A percentile compares a stretch with the other conserved stretches of the same genome.
Evolutionary conservation across 805 yeast genomes (phyloP).

Genomic region (Cyberlindnera petersonii): DNA sequence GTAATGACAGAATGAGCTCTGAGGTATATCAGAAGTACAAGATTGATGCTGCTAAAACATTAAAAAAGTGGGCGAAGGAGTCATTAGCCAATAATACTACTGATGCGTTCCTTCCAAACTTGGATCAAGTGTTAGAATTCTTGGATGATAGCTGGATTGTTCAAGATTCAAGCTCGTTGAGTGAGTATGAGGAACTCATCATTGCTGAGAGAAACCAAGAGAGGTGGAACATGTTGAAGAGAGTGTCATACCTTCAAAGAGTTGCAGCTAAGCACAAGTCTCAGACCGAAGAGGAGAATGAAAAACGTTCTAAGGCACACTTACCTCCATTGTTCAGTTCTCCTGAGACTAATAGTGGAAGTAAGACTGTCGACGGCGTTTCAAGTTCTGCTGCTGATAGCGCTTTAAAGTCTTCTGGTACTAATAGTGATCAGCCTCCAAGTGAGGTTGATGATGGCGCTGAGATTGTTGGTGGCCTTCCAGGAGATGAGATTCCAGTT

Average conservation of each 20-base stretch:
- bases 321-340: conserved; percentile 11
- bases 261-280: conserved; percentile 49
- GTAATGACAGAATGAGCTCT: conserved; percentile 57
- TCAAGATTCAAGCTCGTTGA: conserved; percentile 29
- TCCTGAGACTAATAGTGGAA: not conserved
- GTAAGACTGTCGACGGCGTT: conserved; percentile 7
- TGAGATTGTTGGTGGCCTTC: conserved; percentile 20
- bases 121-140: conserved; percentile 53
- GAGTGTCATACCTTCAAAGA: conserved; percentile 66
- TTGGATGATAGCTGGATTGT: conserved; percentile 40
- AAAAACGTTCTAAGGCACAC: conserved; percentile 30
- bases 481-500: conserved; percentile 34
- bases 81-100: conserved; percentile 33
- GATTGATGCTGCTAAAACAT: conserved; percentile 49
- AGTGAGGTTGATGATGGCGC: not conserved
- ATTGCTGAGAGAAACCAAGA: conserved; percentile 45
- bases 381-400: not conserved
- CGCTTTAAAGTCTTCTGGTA: not conserved
- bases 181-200: conserved; percentile 36
- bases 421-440: not conserved
- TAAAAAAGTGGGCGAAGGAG: conserved; percentile 52
- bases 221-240: conserved; percentile 69
- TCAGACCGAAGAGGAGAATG: conserved; percentile 37
- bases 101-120: conserved; percentile 50
- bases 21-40: conserved; percentile 45